phyloP scores from a whole-genome alignment of 768 basidiomycete species.

The Russula vinacea region DNA sequence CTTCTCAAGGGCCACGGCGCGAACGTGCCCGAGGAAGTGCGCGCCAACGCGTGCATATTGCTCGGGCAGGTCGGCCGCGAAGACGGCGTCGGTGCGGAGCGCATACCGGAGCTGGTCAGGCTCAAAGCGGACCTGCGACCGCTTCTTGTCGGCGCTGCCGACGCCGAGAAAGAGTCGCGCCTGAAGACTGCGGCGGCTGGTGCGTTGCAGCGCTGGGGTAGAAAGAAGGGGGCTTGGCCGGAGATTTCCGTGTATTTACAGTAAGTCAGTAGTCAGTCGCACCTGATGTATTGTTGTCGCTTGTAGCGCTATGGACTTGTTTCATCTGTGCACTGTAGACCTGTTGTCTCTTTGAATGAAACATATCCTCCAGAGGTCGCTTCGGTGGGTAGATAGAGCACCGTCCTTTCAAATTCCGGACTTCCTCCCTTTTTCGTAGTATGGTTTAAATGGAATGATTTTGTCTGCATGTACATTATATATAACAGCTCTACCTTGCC shows the following conservation, averaged over 20 bases:
- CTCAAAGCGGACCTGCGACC: constrained; percentile 52
- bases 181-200: constrained; percentile 43
- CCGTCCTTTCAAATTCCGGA: neutral
- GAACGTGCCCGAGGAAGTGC: constrained; percentile 69
- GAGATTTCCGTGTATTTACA: constrained; percentile 2
- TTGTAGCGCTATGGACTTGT: constrained; percentile 25
- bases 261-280: constrained; percentile 7
- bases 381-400: neutral
- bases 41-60: constrained; percentile 72
- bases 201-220: constrained; percentile 35
- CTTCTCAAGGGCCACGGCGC: constrained; percentile 51
- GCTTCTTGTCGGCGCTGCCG: constrained; percentile 49
- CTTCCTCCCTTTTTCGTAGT: neutral
- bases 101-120: constrained; percentile 38
- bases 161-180: constrained; percentile 38
- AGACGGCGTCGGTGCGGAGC: constrained; percentile 44
- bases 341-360: constrained; percentile 2
- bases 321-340: constrained; percentile 8
- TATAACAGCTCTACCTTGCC: constrained; percentile 48
- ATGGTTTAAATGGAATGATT: constrained; percentile 11
- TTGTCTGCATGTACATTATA: constrained; percentile 18
- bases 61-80: constrained; percentile 61
- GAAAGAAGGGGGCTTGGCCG: no score
- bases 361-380: neutral
- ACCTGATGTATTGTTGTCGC: constrained; percentile 21